Conservation (phyloP, 2,329 filamentous ascomycete genomes). For the Colletotrichum sp. region DNA sequence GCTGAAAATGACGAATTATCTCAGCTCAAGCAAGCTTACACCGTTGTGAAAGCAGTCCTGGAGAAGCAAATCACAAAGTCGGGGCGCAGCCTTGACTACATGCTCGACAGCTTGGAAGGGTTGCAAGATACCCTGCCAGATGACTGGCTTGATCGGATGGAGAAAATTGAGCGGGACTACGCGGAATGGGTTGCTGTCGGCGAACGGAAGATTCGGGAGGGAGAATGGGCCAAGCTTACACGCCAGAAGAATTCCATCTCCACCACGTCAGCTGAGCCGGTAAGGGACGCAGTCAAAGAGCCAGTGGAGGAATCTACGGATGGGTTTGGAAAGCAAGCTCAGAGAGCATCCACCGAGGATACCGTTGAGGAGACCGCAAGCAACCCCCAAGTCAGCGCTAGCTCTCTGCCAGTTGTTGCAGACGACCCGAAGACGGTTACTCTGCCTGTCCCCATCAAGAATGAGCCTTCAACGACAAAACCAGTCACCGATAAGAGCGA, state of each 20-base stretch:
- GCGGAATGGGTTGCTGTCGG: constrained; percentile 81
- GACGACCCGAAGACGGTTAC: neutral
- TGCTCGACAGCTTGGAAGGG: constrained; percentile 88
- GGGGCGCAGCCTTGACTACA: constrained; percentile 77
- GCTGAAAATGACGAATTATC: constrained; percentile 24
- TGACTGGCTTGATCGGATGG: constrained; percentile 85
- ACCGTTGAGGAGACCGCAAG: neutral
- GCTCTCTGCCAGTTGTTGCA: neutral
- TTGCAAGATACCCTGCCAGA: constrained; percentile 84
- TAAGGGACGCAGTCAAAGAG: neutral
- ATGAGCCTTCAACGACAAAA: neutral
- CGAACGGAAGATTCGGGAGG: constrained; percentile 73
- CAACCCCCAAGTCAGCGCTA: neutral
- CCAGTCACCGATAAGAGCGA: neutral
- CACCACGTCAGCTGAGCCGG: constrained; percentile 19
- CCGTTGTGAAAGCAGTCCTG: constrained; percentile 66
- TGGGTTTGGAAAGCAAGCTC: neutral
- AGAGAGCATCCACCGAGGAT: neutral
- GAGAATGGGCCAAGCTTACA: constrained; percentile 51
- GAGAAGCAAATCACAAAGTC: constrained; percentile 71
- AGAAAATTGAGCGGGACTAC: constrained; percentile 78
- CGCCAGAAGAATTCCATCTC: constrained; percentile 5
- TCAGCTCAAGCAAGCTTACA: constrained; percentile 46
- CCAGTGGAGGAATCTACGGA: neutral
- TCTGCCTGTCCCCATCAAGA: constrained; percentile 11